Conservation (phyloP, 306 rosid species). For the Acacia confusa region DNA sequence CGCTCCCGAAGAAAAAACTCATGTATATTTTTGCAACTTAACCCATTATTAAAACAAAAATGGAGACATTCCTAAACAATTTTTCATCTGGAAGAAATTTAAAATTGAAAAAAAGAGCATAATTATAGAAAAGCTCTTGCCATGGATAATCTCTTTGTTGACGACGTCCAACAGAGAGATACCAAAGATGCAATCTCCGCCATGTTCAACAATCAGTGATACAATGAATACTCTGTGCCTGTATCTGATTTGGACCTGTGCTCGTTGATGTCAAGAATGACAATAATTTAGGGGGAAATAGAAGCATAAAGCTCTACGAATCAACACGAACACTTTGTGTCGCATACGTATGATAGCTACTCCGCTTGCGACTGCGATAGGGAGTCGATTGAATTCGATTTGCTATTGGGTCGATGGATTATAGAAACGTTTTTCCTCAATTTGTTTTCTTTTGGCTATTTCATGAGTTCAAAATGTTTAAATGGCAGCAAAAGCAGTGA, state of each 20-base stretch:
- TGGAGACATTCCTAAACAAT: too few species aligned
- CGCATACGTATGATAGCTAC: neutral
- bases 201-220: constrained; percentile 33
- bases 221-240: too few species aligned
- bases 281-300: neutral
- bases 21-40: too few species aligned
- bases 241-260: neutral
- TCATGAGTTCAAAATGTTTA: too few species aligned
- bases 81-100: neutral
- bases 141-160: constrained; percentile 39
- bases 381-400: neutral
- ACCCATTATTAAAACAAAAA: too few species aligned
- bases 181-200: constrained; percentile 52
- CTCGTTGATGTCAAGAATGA: neutral
- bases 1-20: too few species aligned
- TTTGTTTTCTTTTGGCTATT: too few species aligned
- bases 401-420: neutral
- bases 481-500: too few species aligned
- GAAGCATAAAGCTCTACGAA: neutral
- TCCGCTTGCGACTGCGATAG: neutral
- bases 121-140: constrained; percentile 13
- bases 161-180: constrained; percentile 52
- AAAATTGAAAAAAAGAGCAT: neutral
- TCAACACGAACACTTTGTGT: neutral
- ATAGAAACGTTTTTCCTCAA: neutral